Evolutionary conservation across 495 filamentous ascomycete genomes (phyloP).

Genomic region (Extremus antarcticus): DNA sequence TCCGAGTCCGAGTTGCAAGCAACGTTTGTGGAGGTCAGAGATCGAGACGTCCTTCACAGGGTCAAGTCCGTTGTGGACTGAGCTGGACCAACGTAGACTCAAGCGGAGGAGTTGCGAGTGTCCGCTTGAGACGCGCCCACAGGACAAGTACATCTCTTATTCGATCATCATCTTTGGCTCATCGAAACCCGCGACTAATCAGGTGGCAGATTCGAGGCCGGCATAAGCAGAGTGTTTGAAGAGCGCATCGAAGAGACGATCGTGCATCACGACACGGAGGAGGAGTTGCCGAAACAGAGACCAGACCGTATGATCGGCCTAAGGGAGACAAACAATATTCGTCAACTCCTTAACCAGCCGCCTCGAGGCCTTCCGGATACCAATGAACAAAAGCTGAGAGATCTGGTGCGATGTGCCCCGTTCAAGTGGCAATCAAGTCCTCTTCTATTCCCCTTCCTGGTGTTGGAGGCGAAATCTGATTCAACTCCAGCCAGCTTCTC

Average conservation of each 20-base stretch:
- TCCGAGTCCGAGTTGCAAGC: background rate
- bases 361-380: background rate
- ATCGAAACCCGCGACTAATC: background rate
- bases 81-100: background rate
- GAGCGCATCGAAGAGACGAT: background rate
- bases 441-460: background rate
- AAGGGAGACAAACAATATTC: background rate
- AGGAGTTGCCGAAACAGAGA: background rate
- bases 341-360: background rate
- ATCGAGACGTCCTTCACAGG: background rate
- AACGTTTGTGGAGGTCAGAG: background rate
- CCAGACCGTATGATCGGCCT: background rate
- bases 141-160: background rate
- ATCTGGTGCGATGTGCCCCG: background rate
- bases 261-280: background rate
- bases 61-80: background rate
- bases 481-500: background rate
- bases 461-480: background rate
- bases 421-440: background rate
- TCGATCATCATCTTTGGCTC: background rate
- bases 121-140: background rate
- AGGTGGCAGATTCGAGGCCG: background rate
- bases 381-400: background rate
- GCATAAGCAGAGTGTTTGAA: background rate
- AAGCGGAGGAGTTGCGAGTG: background rate